These are phyloP conservation scores for Podospora conica DNA, from an alignment of 495 filamentous ascomycete genomes.

Conservation along the genomic window DNA sequence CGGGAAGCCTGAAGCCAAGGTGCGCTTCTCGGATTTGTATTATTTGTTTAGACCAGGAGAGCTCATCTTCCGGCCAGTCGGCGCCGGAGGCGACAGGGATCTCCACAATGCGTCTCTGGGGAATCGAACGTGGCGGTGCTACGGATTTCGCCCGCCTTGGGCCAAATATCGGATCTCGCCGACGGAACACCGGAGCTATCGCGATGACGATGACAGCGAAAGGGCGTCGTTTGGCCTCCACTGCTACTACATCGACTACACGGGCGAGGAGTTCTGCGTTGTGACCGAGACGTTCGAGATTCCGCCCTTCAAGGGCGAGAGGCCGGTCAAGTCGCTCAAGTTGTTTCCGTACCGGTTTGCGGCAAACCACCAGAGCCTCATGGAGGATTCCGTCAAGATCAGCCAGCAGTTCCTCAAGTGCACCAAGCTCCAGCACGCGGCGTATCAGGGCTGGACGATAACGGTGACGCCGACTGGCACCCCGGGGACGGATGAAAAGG, in stretches of 20 bases:
- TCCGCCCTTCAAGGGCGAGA: conserved; percentile 46
- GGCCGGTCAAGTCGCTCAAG: conserved; percentile 45
- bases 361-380: conserved; percentile 4
- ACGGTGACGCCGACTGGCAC: conserved; percentile 9
- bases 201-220: conserved; percentile 6
- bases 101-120: not conserved
- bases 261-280: conserved; percentile 52
- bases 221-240: conserved; percentile 24
- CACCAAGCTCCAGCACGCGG: not conserved
- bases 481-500: conserved; percentile 17
- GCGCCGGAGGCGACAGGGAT: conserved; percentile 5
- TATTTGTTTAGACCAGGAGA: conserved; percentile 22
- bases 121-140: conserved; percentile 5
- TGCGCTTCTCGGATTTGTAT: conserved; percentile 33
- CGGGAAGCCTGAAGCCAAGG: conserved; percentile 11
- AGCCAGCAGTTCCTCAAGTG: not conserved
- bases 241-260: conserved; percentile 45
- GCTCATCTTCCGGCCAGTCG: conserved; percentile 22
- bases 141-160: not conserved
- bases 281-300: conserved; percentile 39
- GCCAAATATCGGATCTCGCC: not conserved
- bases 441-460: not conserved
- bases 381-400: not conserved
- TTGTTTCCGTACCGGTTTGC: conserved; percentile 54
- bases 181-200: not conserved